Evolutionary conservation across 176 grass and related monocot genomes (phyloP).

Genomic region (Triticum monococcum): DNA sequence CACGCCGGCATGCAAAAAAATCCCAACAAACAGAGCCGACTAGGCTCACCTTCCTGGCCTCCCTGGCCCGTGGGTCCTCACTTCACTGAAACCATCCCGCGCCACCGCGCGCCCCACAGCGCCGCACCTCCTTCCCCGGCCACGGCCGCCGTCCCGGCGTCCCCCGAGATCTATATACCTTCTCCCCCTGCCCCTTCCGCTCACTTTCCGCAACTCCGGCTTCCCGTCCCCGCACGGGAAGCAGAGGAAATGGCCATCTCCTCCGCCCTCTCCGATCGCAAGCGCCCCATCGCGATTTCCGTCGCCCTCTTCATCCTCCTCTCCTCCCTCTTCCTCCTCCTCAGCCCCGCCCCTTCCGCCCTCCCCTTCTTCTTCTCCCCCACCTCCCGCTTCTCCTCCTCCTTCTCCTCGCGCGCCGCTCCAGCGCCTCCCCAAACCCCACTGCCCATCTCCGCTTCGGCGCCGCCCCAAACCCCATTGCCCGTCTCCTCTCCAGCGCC

Average conservation of each 20-base stretch:
- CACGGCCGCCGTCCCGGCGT: constrained; percentile 19
- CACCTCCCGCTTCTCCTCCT: constrained; percentile 3
- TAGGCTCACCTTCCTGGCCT: neutral
- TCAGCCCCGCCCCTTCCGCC: constrained; percentile 25
- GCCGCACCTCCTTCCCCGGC: constrained; percentile 27
- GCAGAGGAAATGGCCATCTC: constrained; percentile 39
- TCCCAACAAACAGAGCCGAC: neutral
- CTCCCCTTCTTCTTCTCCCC: constrained; percentile 34
- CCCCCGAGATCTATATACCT: neutral
- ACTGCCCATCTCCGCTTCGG: neutral
- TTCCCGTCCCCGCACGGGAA: neutral
- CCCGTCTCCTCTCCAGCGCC: neutral
- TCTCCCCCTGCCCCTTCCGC: too few species aligned
- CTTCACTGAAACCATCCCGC: constrained; percentile 10
- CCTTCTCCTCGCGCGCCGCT: neutral
- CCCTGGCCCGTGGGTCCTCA: too few species aligned
- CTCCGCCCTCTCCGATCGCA: constrained; percentile 51
- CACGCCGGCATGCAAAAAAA: neutral
- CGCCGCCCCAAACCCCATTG: neutral
- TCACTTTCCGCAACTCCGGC: neutral
- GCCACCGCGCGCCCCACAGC: neutral
- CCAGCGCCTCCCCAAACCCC: neutral
- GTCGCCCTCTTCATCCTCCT: constrained; percentile 45
- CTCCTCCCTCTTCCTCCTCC: constrained; percentile 46
- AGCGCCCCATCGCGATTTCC: constrained; percentile 33